Conservation (phyloP, 2,329 filamentous ascomycete species). For the Fusarium drepaniforme region DNA sequence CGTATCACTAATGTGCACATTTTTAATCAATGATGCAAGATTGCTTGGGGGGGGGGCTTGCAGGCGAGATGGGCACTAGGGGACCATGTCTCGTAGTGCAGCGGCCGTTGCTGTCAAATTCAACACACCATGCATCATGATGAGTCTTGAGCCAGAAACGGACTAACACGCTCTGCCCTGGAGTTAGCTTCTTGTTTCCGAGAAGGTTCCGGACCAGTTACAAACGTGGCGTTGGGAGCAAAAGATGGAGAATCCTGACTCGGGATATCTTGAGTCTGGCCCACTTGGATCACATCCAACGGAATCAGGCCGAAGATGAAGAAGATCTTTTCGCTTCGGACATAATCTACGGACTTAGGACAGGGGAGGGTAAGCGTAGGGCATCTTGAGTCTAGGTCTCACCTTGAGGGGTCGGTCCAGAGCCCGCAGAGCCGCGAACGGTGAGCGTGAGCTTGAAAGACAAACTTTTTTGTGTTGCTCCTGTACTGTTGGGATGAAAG, state of each 20-base stretch:
- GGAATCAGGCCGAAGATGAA: conserved; percentile 23
- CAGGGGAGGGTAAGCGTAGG: background rate
- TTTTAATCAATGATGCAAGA: conserved; percentile 14
- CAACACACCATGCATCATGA: background rate
- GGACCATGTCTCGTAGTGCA: background rate
- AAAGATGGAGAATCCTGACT: conserved; percentile 17
- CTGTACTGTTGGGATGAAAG: background rate
- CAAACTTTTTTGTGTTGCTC: background rate
- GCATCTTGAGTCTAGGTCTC: background rate
- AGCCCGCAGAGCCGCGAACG: background rate
- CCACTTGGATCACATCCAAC: conserved; percentile 16
- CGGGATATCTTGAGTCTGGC: conserved; percentile 26
- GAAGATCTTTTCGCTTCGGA: conserved; percentile 3
- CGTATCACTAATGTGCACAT: conserved; percentile 1
- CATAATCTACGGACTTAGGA: conserved; percentile 27
- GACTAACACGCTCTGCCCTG: background rate
- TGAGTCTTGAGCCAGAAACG: background rate
- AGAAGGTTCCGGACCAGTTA: conserved; percentile 6
- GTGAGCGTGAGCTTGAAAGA: background rate
- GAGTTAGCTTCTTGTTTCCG: conserved; percentile 38
- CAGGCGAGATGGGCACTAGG: background rate
- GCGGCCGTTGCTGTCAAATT: background rate
- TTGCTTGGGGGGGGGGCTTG: background rate
- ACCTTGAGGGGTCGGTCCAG: background rate
- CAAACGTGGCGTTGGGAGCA: conserved; percentile 15